Percentiles rank a stretch among this genome's conserved stretches.
phyloP scores from a whole-genome alignment of 495 filamentous ascomycete species.

The Parmelia sp. region DNA sequence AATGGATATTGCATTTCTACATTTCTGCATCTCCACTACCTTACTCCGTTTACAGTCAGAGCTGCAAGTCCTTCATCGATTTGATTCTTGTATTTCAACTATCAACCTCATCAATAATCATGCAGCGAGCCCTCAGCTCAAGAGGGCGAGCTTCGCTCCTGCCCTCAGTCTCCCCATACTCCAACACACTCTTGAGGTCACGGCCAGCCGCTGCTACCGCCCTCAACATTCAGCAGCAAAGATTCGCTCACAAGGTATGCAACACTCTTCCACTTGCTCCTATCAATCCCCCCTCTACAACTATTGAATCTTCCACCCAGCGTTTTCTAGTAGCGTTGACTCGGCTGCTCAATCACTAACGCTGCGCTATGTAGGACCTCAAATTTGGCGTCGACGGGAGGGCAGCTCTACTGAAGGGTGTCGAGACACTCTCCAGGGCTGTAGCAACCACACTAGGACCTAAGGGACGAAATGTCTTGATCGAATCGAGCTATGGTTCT shows the following conservation, averaged over 20 bases:
- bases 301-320: background rate
- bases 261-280: constrained; percentile 10
- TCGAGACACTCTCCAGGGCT: constrained; percentile 93
- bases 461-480: constrained; percentile 96
- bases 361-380: constrained; percentile 59
- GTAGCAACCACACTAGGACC: constrained; percentile 95
- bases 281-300: background rate
- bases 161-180: constrained; percentile 51
- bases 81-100: constrained; percentile 26
- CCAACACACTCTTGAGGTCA: constrained; percentile 29
- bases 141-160: constrained; percentile 63
- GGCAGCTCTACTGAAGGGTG: constrained; percentile 81
- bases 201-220: constrained; percentile 39
- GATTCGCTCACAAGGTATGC: constrained; percentile 90
- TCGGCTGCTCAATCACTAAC: background rate
- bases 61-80: constrained; percentile 28
- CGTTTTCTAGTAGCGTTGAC: background rate
- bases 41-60: constrained; percentile 21
- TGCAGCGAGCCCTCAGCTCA: constrained; percentile 68
- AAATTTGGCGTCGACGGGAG: constrained; percentile 97
- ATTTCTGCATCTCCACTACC: background rate
- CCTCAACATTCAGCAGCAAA: constrained; percentile 70
- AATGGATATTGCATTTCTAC: background rate
- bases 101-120: constrained; percentile 29
- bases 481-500: constrained; percentile 94